Evolutionary conservation across 164 flowering plant genomes (phyloP).

Genomic region (Annona squamosa): DNA sequence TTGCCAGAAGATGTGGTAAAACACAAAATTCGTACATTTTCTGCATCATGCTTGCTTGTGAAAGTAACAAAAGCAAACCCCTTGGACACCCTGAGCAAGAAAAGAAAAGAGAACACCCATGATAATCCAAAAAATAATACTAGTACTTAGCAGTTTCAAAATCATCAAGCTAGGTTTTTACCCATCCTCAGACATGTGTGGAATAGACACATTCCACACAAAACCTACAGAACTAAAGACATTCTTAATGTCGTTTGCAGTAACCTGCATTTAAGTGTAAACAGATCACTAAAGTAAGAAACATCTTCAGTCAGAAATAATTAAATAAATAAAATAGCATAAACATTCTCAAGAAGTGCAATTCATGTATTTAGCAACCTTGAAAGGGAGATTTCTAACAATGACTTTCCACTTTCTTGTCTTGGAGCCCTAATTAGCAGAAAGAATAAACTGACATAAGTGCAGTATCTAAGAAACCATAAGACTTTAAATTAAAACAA

Average conservation of each 20-base stretch:
- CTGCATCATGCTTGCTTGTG: conserved; percentile 87
- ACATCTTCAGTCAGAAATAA: neutral
- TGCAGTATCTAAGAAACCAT: neutral
- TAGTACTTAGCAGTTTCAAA: neutral
- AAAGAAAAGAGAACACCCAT: neutral
- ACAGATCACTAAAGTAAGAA: conserved; percentile 5
- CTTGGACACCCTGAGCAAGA: conserved; percentile 50
- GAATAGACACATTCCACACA: conserved; percentile 91
- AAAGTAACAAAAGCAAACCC: conserved; percentile 94
- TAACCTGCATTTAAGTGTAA: conserved; percentile 45
- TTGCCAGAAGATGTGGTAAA: neutral
- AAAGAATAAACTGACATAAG: neutral
- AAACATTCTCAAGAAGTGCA: conserved; percentile 1
- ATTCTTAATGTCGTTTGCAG: conserved; percentile 59
- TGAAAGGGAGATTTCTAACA: conserved; percentile 86
- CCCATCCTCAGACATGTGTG: conserved; percentile 66
- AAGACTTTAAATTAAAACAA: neutral
- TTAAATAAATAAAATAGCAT: neutral
- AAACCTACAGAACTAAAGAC: conserved; percentile 65
- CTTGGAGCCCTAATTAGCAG: conserved; percentile 69
- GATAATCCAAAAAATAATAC: neutral
- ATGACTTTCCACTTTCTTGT: conserved; percentile 90
- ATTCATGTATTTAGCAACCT: conserved; percentile 34
- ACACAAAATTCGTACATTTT: conserved; percentile 44
- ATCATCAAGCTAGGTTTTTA: conserved; percentile 21